Conservation (phyloP, 106 monocot genomes). For the Chionographis japonica region DNA sequence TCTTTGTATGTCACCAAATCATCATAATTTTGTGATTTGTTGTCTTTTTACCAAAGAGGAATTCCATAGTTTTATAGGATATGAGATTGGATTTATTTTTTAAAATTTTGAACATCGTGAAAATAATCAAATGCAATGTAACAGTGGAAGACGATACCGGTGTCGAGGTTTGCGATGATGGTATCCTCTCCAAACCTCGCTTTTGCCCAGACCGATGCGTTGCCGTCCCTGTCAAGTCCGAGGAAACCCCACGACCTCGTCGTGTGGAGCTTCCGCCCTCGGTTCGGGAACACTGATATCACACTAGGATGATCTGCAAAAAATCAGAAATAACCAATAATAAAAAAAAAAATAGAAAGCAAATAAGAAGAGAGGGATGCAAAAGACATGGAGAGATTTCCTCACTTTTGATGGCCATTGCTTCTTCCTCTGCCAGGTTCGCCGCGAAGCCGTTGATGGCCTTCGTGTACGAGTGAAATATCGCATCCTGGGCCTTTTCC, state of each 20-base stretch:
- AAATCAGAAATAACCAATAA: background rate
- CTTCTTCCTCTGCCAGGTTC: slow-evolving; percentile 48
- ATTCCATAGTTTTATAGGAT: no score
- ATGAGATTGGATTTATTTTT: no score
- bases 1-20: no score
- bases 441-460: slow-evolving; percentile 75
- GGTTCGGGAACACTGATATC: slow-evolving; percentile 45
- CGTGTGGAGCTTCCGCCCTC: slow-evolving; percentile 38
- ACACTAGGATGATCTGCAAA: slow-evolving; percentile 37
- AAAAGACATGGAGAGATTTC: background rate
- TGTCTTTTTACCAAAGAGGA: no score
- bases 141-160: slow-evolving; percentile 8
- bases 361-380: background rate
- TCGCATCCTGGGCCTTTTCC: slow-evolving; percentile 50
- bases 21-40: no score
- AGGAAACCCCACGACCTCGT: slow-evolving; percentile 59
- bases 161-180: slow-evolving; percentile 25
- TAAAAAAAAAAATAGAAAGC: background rate
- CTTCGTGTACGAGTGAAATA: slow-evolving; percentile 63
- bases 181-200: slow-evolving; percentile 26
- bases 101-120: background rate
- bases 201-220: slow-evolving; percentile 16
- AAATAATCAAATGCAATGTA: background rate
- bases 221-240: slow-evolving; percentile 9
- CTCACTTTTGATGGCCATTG: slow-evolving; percentile 43